Percentiles rank a stretch among this genome's conserved stretches.
Conservation (phyloP, 202 grass and related monocot genomes). For the Carex sylvatica region DNA sequence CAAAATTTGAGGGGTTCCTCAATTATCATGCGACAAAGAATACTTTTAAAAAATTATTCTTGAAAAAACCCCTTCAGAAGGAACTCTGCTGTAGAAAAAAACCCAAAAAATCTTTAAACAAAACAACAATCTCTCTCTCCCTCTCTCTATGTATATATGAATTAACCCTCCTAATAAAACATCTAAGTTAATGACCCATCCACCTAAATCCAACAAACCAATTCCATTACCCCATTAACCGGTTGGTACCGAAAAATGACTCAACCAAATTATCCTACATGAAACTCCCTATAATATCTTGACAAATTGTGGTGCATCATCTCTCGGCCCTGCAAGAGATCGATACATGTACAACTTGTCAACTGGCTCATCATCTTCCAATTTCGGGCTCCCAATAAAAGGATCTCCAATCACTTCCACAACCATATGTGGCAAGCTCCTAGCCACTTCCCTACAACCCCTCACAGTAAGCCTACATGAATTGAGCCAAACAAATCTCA, state of each 20-base stretch:
- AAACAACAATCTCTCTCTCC: not conserved
- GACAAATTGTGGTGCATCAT: constrained; percentile 71
- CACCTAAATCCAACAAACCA: constrained; percentile 21
- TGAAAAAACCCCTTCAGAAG: not conserved
- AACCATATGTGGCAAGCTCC: constrained; percentile 55
- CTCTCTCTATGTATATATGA: constrained; percentile 9
- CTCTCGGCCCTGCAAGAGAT: constrained; percentile 73
- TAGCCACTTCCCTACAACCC: constrained; percentile 75
- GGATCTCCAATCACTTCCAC: constrained; percentile 71
- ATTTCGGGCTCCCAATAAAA: not conserved
- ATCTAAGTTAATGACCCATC: constrained; percentile 19
- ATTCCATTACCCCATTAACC: not conserved
- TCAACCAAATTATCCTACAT: constrained; percentile 11
- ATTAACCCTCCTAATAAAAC: constrained; percentile 15
- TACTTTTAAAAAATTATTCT: not conserved
- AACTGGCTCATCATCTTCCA: constrained; percentile 28
- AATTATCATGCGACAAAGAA: constrained; percentile 21
- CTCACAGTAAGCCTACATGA: constrained; percentile 62
- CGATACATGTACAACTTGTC: constrained; percentile 98
- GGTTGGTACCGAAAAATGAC: constrained; percentile 27
- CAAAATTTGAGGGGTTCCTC: constrained; percentile 24
- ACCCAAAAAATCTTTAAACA: not conserved
- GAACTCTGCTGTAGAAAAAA: not conserved
- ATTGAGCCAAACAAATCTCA: constrained; percentile 93
- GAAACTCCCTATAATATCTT: constrained; percentile 53